Percentiles rank a stretch among this genome's conserved stretches.
Conservation (phyloP, 495 filamentous ascomycete genomes). For the Chlorociboria aeruginascens region DNA sequence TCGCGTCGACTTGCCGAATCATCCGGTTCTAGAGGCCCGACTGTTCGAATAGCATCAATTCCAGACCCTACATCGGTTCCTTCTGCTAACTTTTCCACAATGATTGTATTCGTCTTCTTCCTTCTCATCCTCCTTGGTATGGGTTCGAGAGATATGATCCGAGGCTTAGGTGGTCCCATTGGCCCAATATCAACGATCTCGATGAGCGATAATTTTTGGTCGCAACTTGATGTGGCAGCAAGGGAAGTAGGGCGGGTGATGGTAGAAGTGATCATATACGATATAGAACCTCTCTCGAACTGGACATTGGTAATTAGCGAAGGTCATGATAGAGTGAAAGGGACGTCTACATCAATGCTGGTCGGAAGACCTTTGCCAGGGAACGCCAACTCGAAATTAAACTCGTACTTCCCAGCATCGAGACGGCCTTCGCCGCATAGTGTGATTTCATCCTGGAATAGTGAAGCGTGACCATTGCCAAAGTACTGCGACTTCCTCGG, state of each 20-base stretch:
- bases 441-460: constrained; percentile 86
- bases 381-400: constrained; percentile 76
- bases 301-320: constrained; percentile 26
- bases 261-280: constrained; percentile 80
- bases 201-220: constrained; percentile 64
- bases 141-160: constrained; percentile 73
- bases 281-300: constrained; percentile 93
- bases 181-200: constrained; percentile 57
- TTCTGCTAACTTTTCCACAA: constrained; percentile 7
- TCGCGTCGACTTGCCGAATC: constrained; percentile 18
- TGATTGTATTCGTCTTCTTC: constrained; percentile 16
- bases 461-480: constrained; percentile 68
- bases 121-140: constrained; percentile 25
- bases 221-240: constrained; percentile 62
- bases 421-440: constrained; percentile 85
- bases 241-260: constrained; percentile 84
- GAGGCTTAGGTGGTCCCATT: constrained; percentile 47
- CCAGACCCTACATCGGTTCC: constrained; percentile 2
- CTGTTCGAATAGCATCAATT: constrained; percentile 1
- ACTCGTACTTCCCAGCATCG: constrained; percentile 77
- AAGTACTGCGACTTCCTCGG: constrained; percentile 52
- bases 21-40: constrained; percentile 13
- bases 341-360: constrained; percentile 73
- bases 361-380: constrained; percentile 75
- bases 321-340: neutral